Percentiles rank a stretch among this genome's conserved stretches.
Conservation (phyloP, 2,329 filamentous ascomycete species). For the Aureobasidium sp. region DNA sequence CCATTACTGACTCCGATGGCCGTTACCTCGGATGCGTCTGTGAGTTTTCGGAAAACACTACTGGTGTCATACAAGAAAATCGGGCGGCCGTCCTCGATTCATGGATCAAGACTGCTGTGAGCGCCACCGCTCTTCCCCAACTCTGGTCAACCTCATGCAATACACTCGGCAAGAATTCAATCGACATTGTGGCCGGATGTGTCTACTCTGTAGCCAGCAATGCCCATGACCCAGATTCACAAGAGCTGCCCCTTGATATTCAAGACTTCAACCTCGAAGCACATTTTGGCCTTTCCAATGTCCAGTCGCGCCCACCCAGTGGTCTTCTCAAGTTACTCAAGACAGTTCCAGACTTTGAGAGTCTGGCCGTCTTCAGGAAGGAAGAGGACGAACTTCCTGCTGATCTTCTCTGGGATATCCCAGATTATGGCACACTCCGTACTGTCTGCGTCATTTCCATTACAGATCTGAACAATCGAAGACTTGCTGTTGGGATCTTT, state of each 20-base stretch:
- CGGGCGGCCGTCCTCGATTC: not conserved
- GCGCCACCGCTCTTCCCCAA: not conserved
- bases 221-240: not conserved
- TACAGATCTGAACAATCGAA: slow-evolving; percentile 27
- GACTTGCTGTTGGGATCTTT: slow-evolving; percentile 34
- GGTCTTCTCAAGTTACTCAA: not conserved
- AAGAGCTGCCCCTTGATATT: not conserved
- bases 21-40: slow-evolving; percentile 15
- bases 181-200: not conserved
- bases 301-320: not conserved
- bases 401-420: slow-evolving; percentile 1
- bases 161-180: not conserved
- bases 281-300: not conserved
- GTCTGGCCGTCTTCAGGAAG: not conserved
- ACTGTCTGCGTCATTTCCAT: slow-evolving; percentile 12
- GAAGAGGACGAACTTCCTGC: slow-evolving; percentile 8
- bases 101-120: not conserved
- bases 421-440: not conserved
- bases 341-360: slow-evolving; percentile 11
- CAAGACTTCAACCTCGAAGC: slow-evolving; percentile 15
- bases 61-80: not conserved
- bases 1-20: slow-evolving; percentile 20
- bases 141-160: not conserved
- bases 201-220: not conserved
- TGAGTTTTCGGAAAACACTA: slow-evolving; percentile 15